Conservation (phyloP, 1,284 basidiomycete species). For the Ceratobasidium sp. region DNA sequence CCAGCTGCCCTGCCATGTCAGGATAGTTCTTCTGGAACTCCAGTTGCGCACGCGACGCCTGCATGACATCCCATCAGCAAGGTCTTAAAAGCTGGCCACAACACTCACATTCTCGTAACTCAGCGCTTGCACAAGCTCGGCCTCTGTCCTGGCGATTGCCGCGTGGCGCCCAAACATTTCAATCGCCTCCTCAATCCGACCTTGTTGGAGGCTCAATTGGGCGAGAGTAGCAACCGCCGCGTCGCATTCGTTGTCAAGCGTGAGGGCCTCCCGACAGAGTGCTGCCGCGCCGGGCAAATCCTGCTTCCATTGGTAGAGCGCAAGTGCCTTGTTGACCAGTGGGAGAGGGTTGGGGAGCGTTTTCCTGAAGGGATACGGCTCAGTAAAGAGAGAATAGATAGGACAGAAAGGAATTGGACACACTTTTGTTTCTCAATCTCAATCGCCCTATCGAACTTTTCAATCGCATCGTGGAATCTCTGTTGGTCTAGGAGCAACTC, state of each 20-base stretch:
- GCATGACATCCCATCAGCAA: constrained; percentile 50
- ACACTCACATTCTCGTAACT: constrained; percentile 82
- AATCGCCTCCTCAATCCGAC: constrained; percentile 87
- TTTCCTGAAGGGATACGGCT: constrained; percentile 52
- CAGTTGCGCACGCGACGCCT: constrained; percentile 84
- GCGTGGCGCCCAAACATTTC: constrained; percentile 88
- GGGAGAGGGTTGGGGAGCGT: constrained; percentile 86
- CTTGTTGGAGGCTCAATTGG: constrained; percentile 92
- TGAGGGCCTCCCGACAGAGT: constrained; percentile 88
- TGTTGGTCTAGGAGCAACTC: constrained; percentile 95
- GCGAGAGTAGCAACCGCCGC: constrained; percentile 96
- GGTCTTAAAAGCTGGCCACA: neutral
- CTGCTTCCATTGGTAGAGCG: constrained; percentile 96
- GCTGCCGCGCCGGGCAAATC: constrained; percentile 85
- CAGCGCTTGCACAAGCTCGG: constrained; percentile 88
- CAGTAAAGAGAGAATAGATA: neutral
- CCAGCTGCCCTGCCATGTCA: constrained; percentile 68
- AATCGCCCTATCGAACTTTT: constrained; percentile 93
- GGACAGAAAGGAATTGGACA: constrained; percentile 12
- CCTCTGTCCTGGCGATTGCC: constrained; percentile 89
- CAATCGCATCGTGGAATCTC: constrained; percentile 89
- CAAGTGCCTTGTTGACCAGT: constrained; percentile 96
- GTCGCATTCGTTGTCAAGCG: constrained; percentile 93
- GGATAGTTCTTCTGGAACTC: constrained; percentile 87
- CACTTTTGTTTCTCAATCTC: constrained; percentile 86